phyloP scores from a whole-genome alignment of 768 basidiomycete species.

The Boletus sp. region DNA sequence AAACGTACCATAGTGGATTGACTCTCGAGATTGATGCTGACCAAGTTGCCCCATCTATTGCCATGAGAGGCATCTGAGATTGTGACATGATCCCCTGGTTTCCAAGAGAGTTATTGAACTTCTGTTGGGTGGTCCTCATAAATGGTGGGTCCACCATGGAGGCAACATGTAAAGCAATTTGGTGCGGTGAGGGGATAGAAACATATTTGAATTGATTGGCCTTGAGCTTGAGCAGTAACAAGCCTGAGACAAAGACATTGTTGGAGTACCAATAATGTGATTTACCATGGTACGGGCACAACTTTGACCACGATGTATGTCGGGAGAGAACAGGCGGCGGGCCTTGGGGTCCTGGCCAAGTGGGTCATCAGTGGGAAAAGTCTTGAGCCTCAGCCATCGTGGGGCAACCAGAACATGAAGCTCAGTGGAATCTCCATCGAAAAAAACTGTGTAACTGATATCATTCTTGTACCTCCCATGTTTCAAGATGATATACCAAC shows the following conservation, averaged over 20 bases:
- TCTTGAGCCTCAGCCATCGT: not conserved
- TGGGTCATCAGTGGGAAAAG: not conserved
- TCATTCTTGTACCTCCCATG: not conserved
- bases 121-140: not conserved
- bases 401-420: not conserved
- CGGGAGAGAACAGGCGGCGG: not conserved
- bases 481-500: not conserved
- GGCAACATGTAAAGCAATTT: not conserved
- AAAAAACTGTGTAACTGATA: not conserved
- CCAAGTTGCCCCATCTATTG: not conserved
- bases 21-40: not conserved
- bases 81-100: not conserved
- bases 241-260: not conserved
- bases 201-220: not conserved
- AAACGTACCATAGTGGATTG: not conserved
- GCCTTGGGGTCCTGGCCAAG: not conserved
- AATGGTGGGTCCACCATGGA: not conserved
- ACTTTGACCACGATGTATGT: not conserved
- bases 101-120: not conserved
- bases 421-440: accelerated
- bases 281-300: not conserved
- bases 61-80: not conserved
- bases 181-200: not conserved
- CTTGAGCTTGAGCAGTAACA: not conserved
- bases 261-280: not conserved